These are phyloP conservation scores for Alopecurus myosuroides DNA, from an alignment of 176 grass and related monocot species.

Conservation along the genomic window DNA sequence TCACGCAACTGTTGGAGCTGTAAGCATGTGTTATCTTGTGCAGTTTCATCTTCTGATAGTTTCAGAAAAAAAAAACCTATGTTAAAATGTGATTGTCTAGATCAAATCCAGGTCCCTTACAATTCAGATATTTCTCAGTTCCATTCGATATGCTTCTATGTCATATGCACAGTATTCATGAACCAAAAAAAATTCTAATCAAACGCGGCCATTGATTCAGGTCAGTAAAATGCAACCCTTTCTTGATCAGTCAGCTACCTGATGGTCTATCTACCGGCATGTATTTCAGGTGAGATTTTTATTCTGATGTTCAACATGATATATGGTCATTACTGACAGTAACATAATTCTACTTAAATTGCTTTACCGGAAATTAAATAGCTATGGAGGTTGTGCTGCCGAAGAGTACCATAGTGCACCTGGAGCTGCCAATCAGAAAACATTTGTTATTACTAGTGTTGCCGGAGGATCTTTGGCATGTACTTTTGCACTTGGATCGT, in stretches of 20 bases:
- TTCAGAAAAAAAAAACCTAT: background rate
- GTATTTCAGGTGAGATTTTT: constrained; percentile 43
- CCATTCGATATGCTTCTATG: background rate
- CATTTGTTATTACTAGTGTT: constrained; percentile 33
- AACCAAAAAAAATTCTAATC: background rate
- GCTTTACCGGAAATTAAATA: constrained; percentile 28
- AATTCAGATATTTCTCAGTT: background rate
- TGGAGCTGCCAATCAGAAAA: constrained; percentile 14
- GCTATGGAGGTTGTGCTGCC: constrained; percentile 31
- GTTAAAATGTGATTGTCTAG: background rate
- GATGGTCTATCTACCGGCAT: constrained; percentile 16
- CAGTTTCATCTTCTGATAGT: background rate
- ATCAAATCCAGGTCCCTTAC: background rate
- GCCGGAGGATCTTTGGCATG: constrained; percentile 64
- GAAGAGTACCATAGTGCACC: constrained; percentile 31
- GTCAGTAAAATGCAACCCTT: constrained; percentile 58
- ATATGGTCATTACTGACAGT: background rate
- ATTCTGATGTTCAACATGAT: constrained; percentile 12
- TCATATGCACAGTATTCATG: background rate
- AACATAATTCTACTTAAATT: constrained; percentile 5
- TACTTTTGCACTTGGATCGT: constrained; percentile 42
- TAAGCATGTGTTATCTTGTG: constrained; percentile 26
- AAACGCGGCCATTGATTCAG: constrained; percentile 26
- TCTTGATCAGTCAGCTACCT: constrained; percentile 39
- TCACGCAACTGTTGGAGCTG: constrained; percentile 43